Percentiles rank a stretch among this genome's conserved stretches.
Evolutionary conservation across 2,329 filamentous ascomycete genomes (phyloP).

Genomic region (Beauveria caledonica): DNA sequence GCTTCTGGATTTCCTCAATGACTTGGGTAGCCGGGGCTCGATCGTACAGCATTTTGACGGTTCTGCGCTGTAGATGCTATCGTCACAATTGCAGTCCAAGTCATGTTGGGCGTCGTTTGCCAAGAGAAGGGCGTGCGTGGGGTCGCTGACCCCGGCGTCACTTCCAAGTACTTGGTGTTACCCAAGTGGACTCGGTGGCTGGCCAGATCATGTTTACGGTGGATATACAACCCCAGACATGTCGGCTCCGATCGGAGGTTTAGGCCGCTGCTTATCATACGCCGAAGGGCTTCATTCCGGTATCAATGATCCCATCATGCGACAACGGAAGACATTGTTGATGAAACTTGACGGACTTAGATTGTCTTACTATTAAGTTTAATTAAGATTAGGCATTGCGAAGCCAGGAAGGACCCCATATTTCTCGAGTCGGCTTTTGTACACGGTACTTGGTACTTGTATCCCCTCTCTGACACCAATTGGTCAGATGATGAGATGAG

Average conservation of each 20-base stretch:
- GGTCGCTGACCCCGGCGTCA: background rate
- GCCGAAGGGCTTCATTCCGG: background rate
- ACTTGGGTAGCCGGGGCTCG: background rate
- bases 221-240: background rate
- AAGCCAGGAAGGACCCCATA: no score
- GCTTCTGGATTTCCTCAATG: constrained; percentile 56
- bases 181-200: background rate
- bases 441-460: no score
- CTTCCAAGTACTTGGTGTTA: background rate
- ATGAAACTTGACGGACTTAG: no score
- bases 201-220: background rate
- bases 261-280: background rate
- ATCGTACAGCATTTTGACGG: background rate
- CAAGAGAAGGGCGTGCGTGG: constrained; percentile 2
- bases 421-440: no score
- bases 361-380: no score
- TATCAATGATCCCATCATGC: background rate
- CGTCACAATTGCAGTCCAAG: background rate
- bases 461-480: no score
- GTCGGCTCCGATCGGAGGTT: background rate
- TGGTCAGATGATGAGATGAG: no score
- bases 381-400: no score
- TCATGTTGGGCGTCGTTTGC: background rate
- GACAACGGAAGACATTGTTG: no score
- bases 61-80: background rate